Percentiles rank a stretch among this genome's conserved stretches.
These are phyloP conservation scores for Neoarthrinium moseri DNA, from an alignment of 2,329 filamentous ascomycete genomes.

Conservation along the genomic window DNA sequence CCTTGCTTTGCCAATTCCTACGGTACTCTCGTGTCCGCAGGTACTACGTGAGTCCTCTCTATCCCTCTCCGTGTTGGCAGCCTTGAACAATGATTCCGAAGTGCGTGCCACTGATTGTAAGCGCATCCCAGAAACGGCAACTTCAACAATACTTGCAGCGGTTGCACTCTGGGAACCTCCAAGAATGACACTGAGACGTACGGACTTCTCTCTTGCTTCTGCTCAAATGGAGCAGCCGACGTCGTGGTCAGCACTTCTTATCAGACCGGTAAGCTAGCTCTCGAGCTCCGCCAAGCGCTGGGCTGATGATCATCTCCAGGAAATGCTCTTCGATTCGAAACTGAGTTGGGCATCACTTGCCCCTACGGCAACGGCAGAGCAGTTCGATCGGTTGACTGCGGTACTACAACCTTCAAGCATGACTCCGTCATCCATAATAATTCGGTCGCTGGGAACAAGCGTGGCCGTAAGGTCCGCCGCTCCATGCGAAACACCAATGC, in stretches of 20 bases:
- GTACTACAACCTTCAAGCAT: background rate
- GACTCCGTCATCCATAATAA: background rate
- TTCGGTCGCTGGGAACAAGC: too few species aligned
- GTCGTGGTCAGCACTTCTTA: slow-evolving; percentile 3
- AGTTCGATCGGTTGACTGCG: slow-evolving; percentile 5
- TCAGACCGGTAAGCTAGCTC: slow-evolving; percentile 6
- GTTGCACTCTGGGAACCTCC: slow-evolving; percentile 4
- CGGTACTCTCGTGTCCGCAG: slow-evolving; percentile 3
- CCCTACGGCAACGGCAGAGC: background rate
- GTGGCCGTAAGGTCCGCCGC: slow-evolving; percentile 3
- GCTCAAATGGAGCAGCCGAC: slow-evolving; percentile 2
- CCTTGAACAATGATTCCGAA: too few species aligned
- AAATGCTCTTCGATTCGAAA: slow-evolving; percentile 7
- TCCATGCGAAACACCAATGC: slow-evolving; percentile 3
- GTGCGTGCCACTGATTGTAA: background rate
- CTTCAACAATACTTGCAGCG: slow-evolving; percentile 9
- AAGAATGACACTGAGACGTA: slow-evolving; percentile 10
- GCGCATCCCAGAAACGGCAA: slow-evolving; percentile 3
- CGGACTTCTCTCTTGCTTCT: slow-evolving; percentile 6
- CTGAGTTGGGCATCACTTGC: slow-evolving; percentile 7
- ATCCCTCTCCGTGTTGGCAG: too few species aligned
- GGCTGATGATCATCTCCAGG: background rate
- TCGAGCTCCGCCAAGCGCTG: background rate
- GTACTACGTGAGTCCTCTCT: background rate
- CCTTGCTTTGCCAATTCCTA: slow-evolving; percentile 10